Percentiles rank a stretch among this genome's conserved stretches.
Evolutionary conservation across 805 yeast species (phyloP).

Genomic region (Hanseniaspora osmophila): DNA sequence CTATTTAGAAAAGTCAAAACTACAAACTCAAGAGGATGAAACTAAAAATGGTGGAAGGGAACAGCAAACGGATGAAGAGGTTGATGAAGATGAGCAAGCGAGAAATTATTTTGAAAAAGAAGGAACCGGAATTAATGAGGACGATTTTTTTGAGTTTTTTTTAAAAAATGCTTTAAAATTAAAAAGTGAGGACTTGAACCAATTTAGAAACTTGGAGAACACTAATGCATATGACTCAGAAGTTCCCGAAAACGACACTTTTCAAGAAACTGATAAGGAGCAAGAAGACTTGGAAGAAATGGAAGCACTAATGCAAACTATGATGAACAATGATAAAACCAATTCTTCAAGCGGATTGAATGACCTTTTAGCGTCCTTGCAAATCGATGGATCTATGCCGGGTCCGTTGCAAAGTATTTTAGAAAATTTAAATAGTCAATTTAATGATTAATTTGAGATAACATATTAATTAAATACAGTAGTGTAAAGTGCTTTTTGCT

Average conservation of each 20-base stretch:
- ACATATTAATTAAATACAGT: not conserved
- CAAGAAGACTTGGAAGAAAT: not conserved
- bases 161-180: conserved; percentile 39
- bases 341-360: conserved; percentile 2
- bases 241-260: not conserved
- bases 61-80: conserved; percentile 9
- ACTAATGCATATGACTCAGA: conserved; percentile 3
- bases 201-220: conserved; percentile 15
- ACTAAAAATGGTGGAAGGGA: conserved; percentile 3
- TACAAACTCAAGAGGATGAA: not conserved
- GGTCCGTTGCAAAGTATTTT: conserved; percentile 10
- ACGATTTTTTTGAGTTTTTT: conserved; percentile 56
- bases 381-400: conserved; percentile 6
- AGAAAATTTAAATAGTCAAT: conserved; percentile 4
- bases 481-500: too few species aligned
- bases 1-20: not conserved
- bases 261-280: conserved; percentile 1
- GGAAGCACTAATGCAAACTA: not conserved
- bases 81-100: conserved; percentile 15
- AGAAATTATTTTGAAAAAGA: conserved; percentile 20
- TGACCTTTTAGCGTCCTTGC: conserved; percentile 7
- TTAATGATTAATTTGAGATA: not conserved
- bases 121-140: conserved; percentile 41
- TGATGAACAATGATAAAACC: not conserved
- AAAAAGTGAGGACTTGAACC: conserved; percentile 31